A percentile compares a stretch with the other conserved stretches of the same genome.
These are phyloP conservation scores for Colletotrichum cuscutae DNA, from an alignment of 2,329 filamentous ascomycete species.

Conservation along the genomic window DNA sequence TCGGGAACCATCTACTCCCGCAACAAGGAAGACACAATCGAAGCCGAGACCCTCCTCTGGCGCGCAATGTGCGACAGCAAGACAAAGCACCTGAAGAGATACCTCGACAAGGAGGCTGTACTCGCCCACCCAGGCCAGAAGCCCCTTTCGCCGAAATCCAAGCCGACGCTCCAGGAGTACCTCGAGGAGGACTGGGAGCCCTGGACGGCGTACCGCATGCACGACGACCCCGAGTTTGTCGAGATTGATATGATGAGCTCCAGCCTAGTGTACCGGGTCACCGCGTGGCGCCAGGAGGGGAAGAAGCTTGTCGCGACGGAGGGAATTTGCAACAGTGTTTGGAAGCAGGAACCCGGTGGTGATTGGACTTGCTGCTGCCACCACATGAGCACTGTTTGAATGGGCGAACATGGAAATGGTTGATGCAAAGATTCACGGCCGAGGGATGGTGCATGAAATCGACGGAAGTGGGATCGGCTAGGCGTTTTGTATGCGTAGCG, in stretches of 20 bases:
- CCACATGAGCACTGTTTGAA: slow-evolving; percentile 41
- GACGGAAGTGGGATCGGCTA: not conserved
- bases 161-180: slow-evolving; percentile 45
- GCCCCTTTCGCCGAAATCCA: slow-evolving; percentile 44
- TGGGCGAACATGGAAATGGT: accelerated
- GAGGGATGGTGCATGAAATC: not conserved
- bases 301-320: slow-evolving; percentile 46
- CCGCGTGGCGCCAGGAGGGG: slow-evolving; percentile 43
- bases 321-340: slow-evolving; percentile 47
- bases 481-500: slow-evolving; percentile 31
- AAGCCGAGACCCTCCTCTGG: slow-evolving; percentile 48
- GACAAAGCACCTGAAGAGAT: slow-evolving; percentile 44
- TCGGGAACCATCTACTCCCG: slow-evolving; percentile 43
- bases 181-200: slow-evolving; percentile 47
- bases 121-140: slow-evolving; percentile 44
- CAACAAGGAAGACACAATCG: slow-evolving; percentile 48
- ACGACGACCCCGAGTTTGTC: slow-evolving; percentile 48
- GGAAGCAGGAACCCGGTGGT: slow-evolving; percentile 45
- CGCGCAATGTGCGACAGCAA: slow-evolving; percentile 46
- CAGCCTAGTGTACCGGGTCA: slow-evolving; percentile 45
- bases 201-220: slow-evolving; percentile 49
- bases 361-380: slow-evolving; percentile 48
- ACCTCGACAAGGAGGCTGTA: slow-evolving; percentile 47
- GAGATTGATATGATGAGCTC: slow-evolving; percentile 51
- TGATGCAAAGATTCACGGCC: not conserved